These are phyloP conservation scores for Inonotus hispidus DNA, from an alignment of 1,284 basidiomycete genomes.

Conservation along the genomic window DNA sequence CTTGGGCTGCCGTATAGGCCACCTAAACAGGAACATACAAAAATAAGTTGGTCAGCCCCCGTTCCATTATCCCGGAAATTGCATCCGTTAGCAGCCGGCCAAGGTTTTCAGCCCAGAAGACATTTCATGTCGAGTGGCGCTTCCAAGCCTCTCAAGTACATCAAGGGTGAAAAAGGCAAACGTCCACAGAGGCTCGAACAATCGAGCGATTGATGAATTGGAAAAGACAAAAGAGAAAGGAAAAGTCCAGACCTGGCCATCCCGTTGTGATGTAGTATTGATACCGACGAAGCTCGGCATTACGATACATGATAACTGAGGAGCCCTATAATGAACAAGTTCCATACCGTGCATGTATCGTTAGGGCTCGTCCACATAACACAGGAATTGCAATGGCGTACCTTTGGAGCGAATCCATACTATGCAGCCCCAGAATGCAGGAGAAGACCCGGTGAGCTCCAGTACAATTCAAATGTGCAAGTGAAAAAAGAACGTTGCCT, in stretches of 20 bases:
- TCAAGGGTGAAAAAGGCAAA: constrained; percentile 1
- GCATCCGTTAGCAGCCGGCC: not conserved
- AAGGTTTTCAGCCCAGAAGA: not conserved
- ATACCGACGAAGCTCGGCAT: constrained; percentile 63
- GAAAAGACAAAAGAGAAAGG: constrained; percentile 8
- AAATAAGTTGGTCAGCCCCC: not conserved
- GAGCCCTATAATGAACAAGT: constrained; percentile 66
- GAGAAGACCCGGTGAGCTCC: not conserved
- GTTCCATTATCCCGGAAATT: not conserved
- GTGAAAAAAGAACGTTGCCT: constrained; percentile 16
- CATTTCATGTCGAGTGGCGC: not conserved
- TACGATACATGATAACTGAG: constrained; percentile 92
- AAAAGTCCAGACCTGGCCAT: constrained; percentile 57
- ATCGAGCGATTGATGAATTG: not conserved
- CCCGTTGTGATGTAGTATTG: constrained; percentile 83
- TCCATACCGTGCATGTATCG: too few relatives aligned
- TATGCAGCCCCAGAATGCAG: constrained; percentile 25
- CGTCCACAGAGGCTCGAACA: not conserved
- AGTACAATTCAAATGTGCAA: not conserved
- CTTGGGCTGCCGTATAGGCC: constrained; percentile 83
- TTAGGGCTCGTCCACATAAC: too few relatives aligned
- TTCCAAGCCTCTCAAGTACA: not conserved
- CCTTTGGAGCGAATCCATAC: constrained; percentile 86
- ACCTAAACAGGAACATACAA: constrained; percentile 32
- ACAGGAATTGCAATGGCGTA: constrained; percentile 25